Conservation (phyloP, 2,329 filamentous ascomycete species). For the Cladophialophora bantiana region DNA sequence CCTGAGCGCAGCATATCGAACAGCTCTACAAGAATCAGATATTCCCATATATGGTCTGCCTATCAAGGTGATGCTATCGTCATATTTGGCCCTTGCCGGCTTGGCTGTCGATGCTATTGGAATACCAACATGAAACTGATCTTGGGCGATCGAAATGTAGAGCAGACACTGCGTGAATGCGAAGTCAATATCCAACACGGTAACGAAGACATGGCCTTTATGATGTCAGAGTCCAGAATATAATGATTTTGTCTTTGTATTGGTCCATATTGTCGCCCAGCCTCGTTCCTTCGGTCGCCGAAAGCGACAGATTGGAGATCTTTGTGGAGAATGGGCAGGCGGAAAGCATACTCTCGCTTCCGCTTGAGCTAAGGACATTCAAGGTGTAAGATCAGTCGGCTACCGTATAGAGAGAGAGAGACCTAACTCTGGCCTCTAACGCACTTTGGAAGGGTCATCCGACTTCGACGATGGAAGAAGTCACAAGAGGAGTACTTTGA, state of each 20-base stretch:
- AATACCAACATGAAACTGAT: neutral
- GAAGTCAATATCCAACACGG: neutral
- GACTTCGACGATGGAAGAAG: neutral
- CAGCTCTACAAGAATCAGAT: neutral
- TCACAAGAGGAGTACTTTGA: neutral
- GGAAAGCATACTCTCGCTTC: neutral
- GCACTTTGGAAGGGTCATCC: neutral
- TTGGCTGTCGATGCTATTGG: neutral
- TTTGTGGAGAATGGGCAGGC: neutral
- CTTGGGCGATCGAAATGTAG: neutral
- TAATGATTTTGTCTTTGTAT: neutral
- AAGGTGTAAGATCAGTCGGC: neutral
- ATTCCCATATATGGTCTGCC: neutral
- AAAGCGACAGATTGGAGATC: neutral
- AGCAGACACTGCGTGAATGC: neutral
- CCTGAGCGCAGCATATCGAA: neutral
- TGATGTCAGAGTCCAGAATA: neutral
- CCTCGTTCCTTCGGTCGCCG: conserved; percentile 3
- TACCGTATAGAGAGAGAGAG: conserved; percentile 2
- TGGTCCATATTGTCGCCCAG: neutral
- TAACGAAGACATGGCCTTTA: neutral
- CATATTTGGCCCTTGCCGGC: neutral
- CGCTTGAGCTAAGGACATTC: neutral
- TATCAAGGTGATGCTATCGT: neutral
- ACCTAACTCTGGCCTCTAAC: neutral